Evolutionary conservation across 495 filamentous ascomycete species (phyloP).

Genomic region (Podospora appendiculata): DNA sequence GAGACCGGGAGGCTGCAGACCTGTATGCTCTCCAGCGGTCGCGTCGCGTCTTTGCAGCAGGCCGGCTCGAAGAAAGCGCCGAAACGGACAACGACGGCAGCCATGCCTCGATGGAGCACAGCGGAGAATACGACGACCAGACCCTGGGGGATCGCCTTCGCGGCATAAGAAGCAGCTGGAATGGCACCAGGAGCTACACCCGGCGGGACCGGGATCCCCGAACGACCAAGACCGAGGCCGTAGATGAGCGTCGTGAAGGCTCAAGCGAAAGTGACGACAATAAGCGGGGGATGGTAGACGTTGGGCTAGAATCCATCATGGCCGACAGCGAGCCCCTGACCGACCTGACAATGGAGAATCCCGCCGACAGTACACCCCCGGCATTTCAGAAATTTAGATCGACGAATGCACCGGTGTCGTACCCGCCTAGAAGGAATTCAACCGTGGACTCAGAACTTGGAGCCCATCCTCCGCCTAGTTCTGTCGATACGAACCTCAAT

Average conservation of each 20-base stretch:
- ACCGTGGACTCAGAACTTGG: constrained; percentile 21
- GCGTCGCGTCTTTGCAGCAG: constrained; percentile 76
- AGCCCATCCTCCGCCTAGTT: constrained; percentile 11
- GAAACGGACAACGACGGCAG: constrained; percentile 66
- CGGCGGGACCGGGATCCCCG: constrained; percentile 13
- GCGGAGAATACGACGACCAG: constrained; percentile 42
- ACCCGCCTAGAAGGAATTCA: constrained; percentile 17
- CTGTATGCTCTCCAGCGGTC: constrained; percentile 86
- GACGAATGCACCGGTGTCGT: constrained; percentile 12
- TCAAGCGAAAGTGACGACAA: constrained; percentile 44
- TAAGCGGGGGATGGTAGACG: constrained; percentile 73
- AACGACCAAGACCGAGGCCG: constrained; percentile 37
- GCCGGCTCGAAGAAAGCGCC: constrained; percentile 69
- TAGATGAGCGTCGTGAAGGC: constrained; percentile 20
- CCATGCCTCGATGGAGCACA: constrained; percentile 46
- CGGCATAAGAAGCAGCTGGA: constrained; percentile 57
- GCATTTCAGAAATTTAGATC: constrained; percentile 73
- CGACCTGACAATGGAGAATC: constrained; percentile 48
- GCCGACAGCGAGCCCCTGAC: constrained; percentile 53
- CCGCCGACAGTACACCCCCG: constrained; percentile 60
- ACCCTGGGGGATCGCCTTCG: constrained; percentile 33
- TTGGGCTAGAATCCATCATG: constrained; percentile 65
- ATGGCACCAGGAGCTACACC: constrained; percentile 37
- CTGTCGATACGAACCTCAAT: constrained; percentile 14
- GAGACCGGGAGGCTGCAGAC: constrained; percentile 86